Conservation (phyloP, 371 early-diverging fungal species). For the Parasitella parasitica region DNA sequence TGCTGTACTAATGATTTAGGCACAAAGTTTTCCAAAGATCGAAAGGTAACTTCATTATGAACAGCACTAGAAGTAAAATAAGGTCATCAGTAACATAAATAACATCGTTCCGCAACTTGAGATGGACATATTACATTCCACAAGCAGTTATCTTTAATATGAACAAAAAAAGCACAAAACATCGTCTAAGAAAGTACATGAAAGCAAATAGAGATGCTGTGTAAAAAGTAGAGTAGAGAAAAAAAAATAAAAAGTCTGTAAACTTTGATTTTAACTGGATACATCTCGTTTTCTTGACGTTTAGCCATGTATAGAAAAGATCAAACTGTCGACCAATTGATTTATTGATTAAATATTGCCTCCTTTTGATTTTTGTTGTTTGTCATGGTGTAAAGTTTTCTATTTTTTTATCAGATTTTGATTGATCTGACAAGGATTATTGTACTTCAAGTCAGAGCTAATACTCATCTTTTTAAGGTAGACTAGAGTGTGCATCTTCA, state of each 20-base stretch:
- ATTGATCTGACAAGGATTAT: no score
- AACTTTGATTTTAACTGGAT: background rate
- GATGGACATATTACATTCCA: no score
- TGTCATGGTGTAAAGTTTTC: no score
- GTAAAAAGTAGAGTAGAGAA: background rate
- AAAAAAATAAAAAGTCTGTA: background rate
- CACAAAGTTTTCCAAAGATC: slow-evolving; percentile 34
- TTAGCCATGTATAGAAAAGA: background rate
- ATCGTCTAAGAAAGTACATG: background rate
- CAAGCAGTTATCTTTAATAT: background rate
- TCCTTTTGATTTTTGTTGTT: no score
- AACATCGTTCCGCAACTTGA: background rate
- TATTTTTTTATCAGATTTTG: no score
- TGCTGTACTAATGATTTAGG: slow-evolving; percentile 13
- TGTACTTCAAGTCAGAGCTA: no score
- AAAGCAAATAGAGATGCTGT: background rate
- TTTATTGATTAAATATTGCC: no score
- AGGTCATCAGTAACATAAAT: background rate
- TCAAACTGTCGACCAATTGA: background rate
- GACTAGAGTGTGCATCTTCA: no score
- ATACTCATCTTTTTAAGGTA: no score
- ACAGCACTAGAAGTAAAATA: slow-evolving; percentile 31
- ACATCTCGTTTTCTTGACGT: background rate
- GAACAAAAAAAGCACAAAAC: background rate
- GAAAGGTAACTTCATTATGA: slow-evolving; percentile 48